Percentiles rank a stretch among this genome's conserved stretches.
These are phyloP conservation scores for Aspergillus hortae DNA, from an alignment of 2,329 filamentous ascomycete genomes.

Conservation along the genomic window DNA sequence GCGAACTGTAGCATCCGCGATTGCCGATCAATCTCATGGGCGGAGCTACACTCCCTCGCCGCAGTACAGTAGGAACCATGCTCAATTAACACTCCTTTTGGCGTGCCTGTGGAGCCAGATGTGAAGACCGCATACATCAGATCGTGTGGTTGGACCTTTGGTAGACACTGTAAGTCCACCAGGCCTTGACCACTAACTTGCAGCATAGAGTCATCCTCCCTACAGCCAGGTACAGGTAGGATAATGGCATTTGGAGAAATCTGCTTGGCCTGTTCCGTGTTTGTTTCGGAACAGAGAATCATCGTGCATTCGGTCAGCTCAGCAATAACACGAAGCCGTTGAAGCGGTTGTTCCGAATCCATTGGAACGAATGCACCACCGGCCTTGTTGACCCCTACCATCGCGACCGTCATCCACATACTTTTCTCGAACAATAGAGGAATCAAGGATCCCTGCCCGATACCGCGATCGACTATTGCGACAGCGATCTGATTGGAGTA, in stretches of 20 bases:
- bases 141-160: conserved; percentile 2
- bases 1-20: conserved; percentile 37
- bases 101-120: conserved; percentile 42
- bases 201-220: not conserved
- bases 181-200: not conserved
- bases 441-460: conserved; percentile 7
- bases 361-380: too few relatives aligned
- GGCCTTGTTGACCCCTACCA: too few relatives aligned
- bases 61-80: conserved; percentile 22
- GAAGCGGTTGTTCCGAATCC: too few relatives aligned
- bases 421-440: conserved; percentile 10
- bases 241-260: too few relatives aligned
- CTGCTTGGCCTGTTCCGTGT: too few relatives aligned
- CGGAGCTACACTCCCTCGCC: conserved; percentile 33
- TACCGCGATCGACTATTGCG: not conserved
- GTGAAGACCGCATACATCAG: conserved; percentile 43
- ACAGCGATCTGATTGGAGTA: not conserved
- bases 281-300: too few relatives aligned
- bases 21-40: conserved; percentile 40
- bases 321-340: too few relatives aligned
- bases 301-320: too few relatives aligned
- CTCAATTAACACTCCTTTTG: conserved; percentile 40
- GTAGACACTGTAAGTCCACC: not conserved
- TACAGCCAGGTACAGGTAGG: not conserved
- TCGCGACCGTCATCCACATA: not conserved